Base-by-base conservation (phyloP, 2,329 filamentous ascomycete species). In the Fusarium sp. region DNA sequence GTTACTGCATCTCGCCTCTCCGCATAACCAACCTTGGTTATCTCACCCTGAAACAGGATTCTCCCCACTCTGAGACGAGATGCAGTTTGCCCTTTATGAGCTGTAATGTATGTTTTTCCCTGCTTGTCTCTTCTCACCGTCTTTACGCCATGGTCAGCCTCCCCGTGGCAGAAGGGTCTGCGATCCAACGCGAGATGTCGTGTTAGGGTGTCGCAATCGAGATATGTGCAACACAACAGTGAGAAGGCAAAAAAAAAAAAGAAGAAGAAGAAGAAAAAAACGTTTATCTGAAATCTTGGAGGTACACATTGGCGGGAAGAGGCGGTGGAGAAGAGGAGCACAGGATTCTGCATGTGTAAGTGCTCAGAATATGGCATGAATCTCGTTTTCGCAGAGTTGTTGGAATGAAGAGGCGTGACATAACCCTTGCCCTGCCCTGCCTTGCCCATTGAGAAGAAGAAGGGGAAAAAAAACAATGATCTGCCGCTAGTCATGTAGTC, bases 201-300 rank as follows among this genome's bases (percentile, higher is more conserved):
- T 70, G 54, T 29, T 27, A 64, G 46, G 48, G 67, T 70, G 43
- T 50, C 45, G 56, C 67, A 70, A 70, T 70, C 67, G 65, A 70
- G 67, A 70, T 70, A 64, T 70, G 67, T 67, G 50, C 45, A 58
- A 70, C 67, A 17, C 31, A 10, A 15, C 29, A 35, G 25, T 33
- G 27, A 49, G 27, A 36, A 33, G 14, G 35, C 42, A 31, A 15
- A 54, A 36, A 31, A 15, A 54, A 36, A 31, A 15, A 54, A 36
- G n/a, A n/a, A n/a, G n/a, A n/a, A n/a, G n/a, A n/a, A n/a, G n/a
- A n/a, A n/a, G n/a, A n/a, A n/a, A n/a, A 31, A 15, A 54, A 36
- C 23, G 42, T 49, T 48, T 59, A 60, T 49, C 19, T 49, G 55
- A 49, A 23, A 39, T n/a, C 6, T n/a, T 33, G 14, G 14, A n/a